A percentile compares a stretch with the other conserved stretches of the same genome.
Evolutionary conservation across 495 filamentous ascomycete genomes (phyloP).

Genomic region (Bombardia bombarda): DNA sequence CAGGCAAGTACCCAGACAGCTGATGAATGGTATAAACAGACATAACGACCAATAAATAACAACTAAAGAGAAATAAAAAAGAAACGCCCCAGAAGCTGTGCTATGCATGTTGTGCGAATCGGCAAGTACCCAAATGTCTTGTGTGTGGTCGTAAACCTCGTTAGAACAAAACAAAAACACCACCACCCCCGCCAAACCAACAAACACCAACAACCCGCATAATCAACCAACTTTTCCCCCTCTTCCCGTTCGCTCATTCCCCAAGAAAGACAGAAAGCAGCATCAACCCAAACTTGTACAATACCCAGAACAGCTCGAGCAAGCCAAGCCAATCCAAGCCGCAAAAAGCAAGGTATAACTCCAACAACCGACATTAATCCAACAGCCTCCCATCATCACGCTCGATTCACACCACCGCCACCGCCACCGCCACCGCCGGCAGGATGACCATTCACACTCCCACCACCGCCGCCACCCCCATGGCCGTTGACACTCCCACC

Average conservation of each 20-base stretch:
- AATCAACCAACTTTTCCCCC: too few relatives aligned
- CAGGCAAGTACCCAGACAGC: too few relatives aligned
- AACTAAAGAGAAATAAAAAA: constrained; percentile 1
- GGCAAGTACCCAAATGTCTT: too few relatives aligned
- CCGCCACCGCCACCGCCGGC: constrained; percentile 5
- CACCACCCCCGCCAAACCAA: too few relatives aligned
- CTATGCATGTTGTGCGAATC: background rate
- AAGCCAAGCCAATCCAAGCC: background rate
- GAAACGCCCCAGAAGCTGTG: background rate
- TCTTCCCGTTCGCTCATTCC: too few relatives aligned
- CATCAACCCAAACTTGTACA: background rate
- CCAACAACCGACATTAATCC: background rate
- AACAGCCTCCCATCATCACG: background rate
- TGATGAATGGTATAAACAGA: too few relatives aligned
- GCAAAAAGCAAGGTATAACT: background rate
- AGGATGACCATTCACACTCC: background rate
- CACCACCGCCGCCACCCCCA: constrained; percentile 5
- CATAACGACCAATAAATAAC: constrained; percentile 1
- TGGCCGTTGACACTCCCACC: background rate
- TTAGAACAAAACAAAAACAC: background rate
- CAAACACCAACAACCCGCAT: too few relatives aligned
- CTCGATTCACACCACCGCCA: background rate
- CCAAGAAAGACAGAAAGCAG: background rate
- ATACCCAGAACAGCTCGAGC: background rate
- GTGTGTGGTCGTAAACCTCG: background rate